Conservation (phyloP, 2,329 filamentous ascomycete species). For the Chaetomium globosum region DNA sequence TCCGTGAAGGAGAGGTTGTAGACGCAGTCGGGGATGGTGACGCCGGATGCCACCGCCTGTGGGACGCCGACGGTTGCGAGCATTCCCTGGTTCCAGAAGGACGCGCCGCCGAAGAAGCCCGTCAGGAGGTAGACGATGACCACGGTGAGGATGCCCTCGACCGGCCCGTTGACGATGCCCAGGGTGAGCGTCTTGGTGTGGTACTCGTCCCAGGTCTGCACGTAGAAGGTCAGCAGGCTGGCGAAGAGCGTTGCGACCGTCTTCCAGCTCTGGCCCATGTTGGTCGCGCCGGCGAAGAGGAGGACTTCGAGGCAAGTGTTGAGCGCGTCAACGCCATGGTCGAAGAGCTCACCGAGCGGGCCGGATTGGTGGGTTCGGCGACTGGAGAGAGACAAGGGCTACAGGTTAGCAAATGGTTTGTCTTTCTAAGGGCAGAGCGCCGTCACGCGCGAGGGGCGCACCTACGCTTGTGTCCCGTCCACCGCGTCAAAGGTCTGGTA, state of each 20-base stretch:
- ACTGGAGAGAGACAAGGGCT: slow-evolving; percentile 46
- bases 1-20: slow-evolving; percentile 86
- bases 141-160: slow-evolving; percentile 88
- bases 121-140: slow-evolving; percentile 81
- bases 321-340: slow-evolving; percentile 94
- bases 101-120: slow-evolving; percentile 80
- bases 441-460: slow-evolving; percentile 35
- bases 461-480: slow-evolving; percentile 88
- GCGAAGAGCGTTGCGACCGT: slow-evolving; percentile 78
- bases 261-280: slow-evolving; percentile 89
- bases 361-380: slow-evolving; percentile 90
- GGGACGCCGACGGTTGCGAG: slow-evolving; percentile 71
- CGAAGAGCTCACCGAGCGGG: slow-evolving; percentile 92
- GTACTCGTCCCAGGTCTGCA: slow-evolving; percentile 99
- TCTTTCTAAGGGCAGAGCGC: background rate
- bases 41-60: slow-evolving; percentile 50
- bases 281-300: slow-evolving; percentile 89
- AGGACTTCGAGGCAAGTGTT: slow-evolving; percentile 94
- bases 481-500: slow-evolving; percentile 99
- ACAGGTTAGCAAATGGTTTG: slow-evolving; percentile 19
- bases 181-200: slow-evolving; percentile 95
- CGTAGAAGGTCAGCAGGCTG: slow-evolving; percentile 94
- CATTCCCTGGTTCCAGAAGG: slow-evolving; percentile 90
- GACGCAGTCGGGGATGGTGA: slow-evolving; percentile 66
- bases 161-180: slow-evolving; percentile 88